These are phyloP conservation scores for Populus euphratica DNA, from an alignment of 345 rosid genomes.

Conservation along the genomic window DNA sequence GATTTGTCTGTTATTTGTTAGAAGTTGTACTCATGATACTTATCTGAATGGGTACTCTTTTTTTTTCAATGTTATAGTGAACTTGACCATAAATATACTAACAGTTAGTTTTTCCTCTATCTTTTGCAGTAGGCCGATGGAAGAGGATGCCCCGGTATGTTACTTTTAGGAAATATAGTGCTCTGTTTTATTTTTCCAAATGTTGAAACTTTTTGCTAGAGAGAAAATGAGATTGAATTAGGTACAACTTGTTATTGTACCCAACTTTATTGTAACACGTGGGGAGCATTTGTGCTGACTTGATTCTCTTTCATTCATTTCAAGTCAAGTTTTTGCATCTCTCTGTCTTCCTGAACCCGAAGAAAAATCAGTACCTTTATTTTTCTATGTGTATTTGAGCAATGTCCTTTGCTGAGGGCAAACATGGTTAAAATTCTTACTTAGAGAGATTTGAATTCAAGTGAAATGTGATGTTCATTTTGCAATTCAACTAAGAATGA, in stretches of 20 bases:
- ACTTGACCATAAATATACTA: not conserved
- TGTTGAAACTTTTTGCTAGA: not conserved
- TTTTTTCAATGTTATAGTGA: not conserved
- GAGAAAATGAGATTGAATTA: not conserved
- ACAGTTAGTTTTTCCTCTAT: not conserved
- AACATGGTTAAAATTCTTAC: not conserved
- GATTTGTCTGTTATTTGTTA: not conserved
- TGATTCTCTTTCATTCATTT: not conserved
- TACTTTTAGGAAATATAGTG: not conserved
- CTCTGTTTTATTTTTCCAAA: not conserved
- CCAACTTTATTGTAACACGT: not conserved
- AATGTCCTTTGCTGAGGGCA: not conserved
- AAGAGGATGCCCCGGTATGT: slow-evolving; percentile 44
- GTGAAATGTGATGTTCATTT: not conserved
- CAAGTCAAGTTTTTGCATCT: not conserved
- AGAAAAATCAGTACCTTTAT: not conserved
- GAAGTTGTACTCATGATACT: not conserved
- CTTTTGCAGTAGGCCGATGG: slow-evolving; percentile 64
- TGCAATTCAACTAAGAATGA: not conserved
- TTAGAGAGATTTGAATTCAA: not conserved
- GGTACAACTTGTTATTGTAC: not conserved
- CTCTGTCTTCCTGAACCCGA: not conserved
- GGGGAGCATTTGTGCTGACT: not conserved
- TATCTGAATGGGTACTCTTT: not conserved
- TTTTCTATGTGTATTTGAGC: not conserved